Evolutionary conservation across 371 early-diverging fungal species (phyloP), one percentile per base, ranked within the genome.

Genomic region (Chytridiales sp.): DNA sequence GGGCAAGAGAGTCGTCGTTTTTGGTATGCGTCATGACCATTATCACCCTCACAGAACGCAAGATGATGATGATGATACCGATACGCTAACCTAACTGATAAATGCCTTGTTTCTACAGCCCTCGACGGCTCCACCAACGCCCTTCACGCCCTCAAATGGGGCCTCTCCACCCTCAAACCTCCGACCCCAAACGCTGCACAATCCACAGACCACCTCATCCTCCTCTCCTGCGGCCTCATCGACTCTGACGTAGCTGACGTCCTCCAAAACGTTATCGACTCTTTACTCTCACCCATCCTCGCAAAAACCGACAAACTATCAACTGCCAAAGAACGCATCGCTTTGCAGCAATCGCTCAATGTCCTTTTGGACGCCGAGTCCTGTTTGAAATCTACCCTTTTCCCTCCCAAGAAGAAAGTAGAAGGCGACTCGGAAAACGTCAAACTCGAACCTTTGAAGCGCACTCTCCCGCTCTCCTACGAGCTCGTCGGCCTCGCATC

Each of bases 401-500:
- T 44, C 6, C 44, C 19, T 44, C 21, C 8, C 17, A 6, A 44
- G 8, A 44, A 19, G 9, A 15, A 6, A 48, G 48, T 11, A 9
- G 19, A 35, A 51, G n/a, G n/a, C n/a, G n/a, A n/a, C n/a, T n/a
- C n/a, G n/a, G n/a, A n/a, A n/a, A n/a, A n/a, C n/a, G n/a, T n/a
- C n/a, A n/a, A n/a, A n/a, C n/a, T 15, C 51, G 15, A 30, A 4
- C 4, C 51, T 34, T 19, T 11, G 9, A 9, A 11, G 15, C 4
- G 30, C 49, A 24, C 49, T 8, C 11, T 32, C 22, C 4, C 29
- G 8, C 51, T 24, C 6, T 51, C 51, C 24, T 51, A 51, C 22
- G 51, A 51, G 36, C 51, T 51, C 31, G 51, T 51, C 13, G 51
- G 36, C 15, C 15, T 51, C n/a, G 51, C 36, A 3, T 35, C 36